These are phyloP conservation scores for Diphasiastrum complanatum DNA, from an alignment of 83 land plant genomes.

Conservation along the genomic window DNA sequence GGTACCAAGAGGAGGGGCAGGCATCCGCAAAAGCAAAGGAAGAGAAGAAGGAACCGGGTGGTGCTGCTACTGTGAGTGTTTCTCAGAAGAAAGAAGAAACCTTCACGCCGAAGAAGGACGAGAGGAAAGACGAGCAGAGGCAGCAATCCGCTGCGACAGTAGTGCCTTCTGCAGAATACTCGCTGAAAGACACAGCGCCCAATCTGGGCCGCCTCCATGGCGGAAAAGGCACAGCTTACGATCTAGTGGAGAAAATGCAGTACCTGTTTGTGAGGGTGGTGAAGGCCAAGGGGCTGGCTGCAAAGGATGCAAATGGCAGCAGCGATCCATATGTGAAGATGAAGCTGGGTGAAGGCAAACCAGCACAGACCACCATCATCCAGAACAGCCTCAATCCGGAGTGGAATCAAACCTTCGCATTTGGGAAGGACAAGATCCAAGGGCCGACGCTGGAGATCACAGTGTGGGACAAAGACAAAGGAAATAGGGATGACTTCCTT, in stretches of 20 bases:
- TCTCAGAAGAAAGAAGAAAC: too few species aligned
- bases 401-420: constrained; percentile 83
- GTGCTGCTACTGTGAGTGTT: too few species aligned
- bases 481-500: constrained; percentile 32
- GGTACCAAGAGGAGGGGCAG: constrained; percentile 30
- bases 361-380: constrained; percentile 42
- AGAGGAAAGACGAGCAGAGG: too few species aligned
- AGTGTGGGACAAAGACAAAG: constrained; percentile 40
- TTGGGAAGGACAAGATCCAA: constrained; percentile 55
- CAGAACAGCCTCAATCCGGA: constrained; percentile 36
- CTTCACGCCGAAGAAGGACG: too few species aligned
- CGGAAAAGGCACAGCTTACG: too few species aligned
- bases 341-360: constrained; percentile 55
- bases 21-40: too few species aligned
- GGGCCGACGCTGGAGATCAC: constrained; percentile 23
- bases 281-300: constrained; percentile 49
- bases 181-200: too few species aligned
- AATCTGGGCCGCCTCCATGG: too few species aligned
- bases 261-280: constrained; percentile 69
- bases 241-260: constrained; percentile 69
- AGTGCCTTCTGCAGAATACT: too few species aligned
- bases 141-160: too few species aligned
- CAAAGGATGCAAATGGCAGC: constrained; percentile 52
- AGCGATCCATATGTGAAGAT: constrained; percentile 48
- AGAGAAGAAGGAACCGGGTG: constrained; percentile 12